Percentiles rank a stretch among this genome's conserved stretches.
Evolutionary conservation across 208 protist species (phyloP).

Genomic region (Angomonas desouzai): DNA sequence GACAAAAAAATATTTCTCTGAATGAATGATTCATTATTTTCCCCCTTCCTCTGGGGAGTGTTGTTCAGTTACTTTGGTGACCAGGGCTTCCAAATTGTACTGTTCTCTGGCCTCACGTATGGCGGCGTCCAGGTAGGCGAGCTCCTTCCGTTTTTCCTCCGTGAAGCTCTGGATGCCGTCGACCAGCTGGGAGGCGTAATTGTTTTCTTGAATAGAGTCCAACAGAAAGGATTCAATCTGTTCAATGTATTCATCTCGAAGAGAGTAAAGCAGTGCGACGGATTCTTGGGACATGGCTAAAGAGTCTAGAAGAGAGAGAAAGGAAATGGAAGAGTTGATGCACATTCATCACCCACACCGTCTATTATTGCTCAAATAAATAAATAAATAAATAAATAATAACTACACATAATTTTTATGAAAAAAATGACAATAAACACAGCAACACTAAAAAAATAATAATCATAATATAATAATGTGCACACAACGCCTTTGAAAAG

Average conservation of each 20-base stretch:
- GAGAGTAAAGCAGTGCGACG: not conserved
- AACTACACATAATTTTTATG: not conserved
- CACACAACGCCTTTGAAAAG: not conserved
- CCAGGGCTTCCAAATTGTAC: not conserved
- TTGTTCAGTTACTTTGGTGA: not conserved
- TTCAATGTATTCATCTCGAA: constrained; percentile 3
- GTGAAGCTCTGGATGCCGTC: not conserved
- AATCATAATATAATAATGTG: constrained; percentile 1
- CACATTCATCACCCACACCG: not conserved
- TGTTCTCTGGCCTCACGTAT: not conserved
- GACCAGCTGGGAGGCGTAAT: not conserved
- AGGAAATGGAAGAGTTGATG: not conserved
- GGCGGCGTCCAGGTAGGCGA: not conserved
- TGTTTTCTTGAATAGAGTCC: not conserved
- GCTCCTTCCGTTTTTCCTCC: not conserved
- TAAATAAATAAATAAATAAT: constrained; percentile 9
- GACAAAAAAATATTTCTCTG: no score
- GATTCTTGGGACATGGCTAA: not conserved
- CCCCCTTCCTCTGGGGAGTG: no score
- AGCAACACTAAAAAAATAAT: constrained; percentile 17
- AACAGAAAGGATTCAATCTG: constrained; percentile 4
- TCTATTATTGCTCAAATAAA: not conserved
- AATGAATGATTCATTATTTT: no score
- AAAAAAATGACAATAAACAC: constrained; percentile 14
- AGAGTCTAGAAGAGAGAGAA: not conserved